Evolutionary conservation across 2,329 filamentous ascomycete genomes (phyloP), one percentile per base, ranked within the genome.

Genomic region (Huntiella decipiens): DNA sequence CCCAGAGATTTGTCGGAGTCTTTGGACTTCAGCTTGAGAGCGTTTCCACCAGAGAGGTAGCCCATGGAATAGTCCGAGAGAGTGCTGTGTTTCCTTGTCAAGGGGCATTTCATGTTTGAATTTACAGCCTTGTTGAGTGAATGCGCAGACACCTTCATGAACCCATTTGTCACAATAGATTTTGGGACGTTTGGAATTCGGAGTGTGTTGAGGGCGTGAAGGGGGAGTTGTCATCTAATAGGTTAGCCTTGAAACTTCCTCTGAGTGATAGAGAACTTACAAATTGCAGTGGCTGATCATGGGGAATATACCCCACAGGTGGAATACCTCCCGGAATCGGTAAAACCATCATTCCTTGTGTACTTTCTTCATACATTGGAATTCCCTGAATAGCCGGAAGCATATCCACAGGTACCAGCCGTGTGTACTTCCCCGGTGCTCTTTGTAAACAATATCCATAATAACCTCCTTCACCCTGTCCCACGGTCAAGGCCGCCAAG

Each of bases 131-230:
- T 87, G 79, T 58, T 92, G 83, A 3, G 73, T 77, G 59, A 84
- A 95, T 51, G 81, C 81, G 58, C 87, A 95, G 38, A 82, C 75
- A 15, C 85, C 86, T 49, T 82, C 79, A 54, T 83, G 78, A 46
- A 94, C 79, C 86, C 86, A 95, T 60, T 88, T 84, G 49, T 85
- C 83, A 61, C 86, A 94, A 60, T 81, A 93, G 17, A 80, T 65
- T 58, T 93, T 93, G 17, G 57, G 57, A 55, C 71, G 74, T 34
- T 48, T 50, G 13, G 42, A 40, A 37, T 17, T 17, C 16, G 43
- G 39, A 16, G 36, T 10, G 12, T 15, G 31, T 16, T 43, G 19
- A 4, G 40, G 17, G 22, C 47, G 39, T 37, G 19, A 31, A 11
- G 13, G 34, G 36, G 37, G 6, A 11, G 22, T 28, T 4, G 22